Evolutionary conservation across 2,329 filamentous ascomycete species (phyloP).

Genomic region (Fusarium lateritium): DNA sequence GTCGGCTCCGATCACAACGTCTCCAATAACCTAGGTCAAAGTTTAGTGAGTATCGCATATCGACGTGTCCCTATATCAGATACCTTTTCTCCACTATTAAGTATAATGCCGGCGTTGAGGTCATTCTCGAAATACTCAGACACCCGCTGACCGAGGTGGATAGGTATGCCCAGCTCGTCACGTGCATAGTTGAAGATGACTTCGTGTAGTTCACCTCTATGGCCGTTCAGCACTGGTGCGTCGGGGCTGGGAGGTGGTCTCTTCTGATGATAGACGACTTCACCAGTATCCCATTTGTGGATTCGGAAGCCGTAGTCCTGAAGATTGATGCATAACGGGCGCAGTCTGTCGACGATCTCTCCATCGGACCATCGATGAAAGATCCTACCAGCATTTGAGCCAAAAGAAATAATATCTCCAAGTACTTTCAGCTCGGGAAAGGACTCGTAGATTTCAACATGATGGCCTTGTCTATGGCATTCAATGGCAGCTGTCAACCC

Average conservation of each 20-base stretch:
- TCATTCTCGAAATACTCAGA: slow-evolving; percentile 28
- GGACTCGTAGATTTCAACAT: slow-evolving; percentile 35
- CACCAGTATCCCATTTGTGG: slow-evolving; percentile 50
- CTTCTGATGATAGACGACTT: slow-evolving; percentile 72
- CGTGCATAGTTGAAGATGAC: slow-evolving; percentile 39
- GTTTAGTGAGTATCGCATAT: not conserved
- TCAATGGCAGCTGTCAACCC: slow-evolving; percentile 40
- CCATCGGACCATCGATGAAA: slow-evolving; percentile 68
- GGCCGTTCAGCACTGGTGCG: slow-evolving; percentile 37
- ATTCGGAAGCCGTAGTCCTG: slow-evolving; percentile 62
- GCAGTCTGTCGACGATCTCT: slow-evolving; percentile 58
- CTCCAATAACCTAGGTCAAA: slow-evolving; percentile 14
- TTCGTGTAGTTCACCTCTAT: slow-evolving; percentile 36
- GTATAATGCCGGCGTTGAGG: slow-evolving; percentile 14
- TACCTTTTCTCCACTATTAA: slow-evolving; percentile 30
- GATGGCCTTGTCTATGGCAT: slow-evolving; percentile 30
- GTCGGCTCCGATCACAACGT: slow-evolving; percentile 41
- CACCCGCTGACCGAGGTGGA: slow-evolving; percentile 31
- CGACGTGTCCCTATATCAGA: rapidly evolving
- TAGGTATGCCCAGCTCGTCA: slow-evolving; percentile 30
- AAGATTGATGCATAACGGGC: slow-evolving; percentile 42
- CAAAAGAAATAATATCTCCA: slow-evolving; percentile 55
- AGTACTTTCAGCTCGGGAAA: slow-evolving; percentile 66
- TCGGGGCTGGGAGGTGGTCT: slow-evolving; percentile 31
- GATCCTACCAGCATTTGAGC: slow-evolving; percentile 58